Evolutionary conservation across 306 rosid species (phyloP).

Genomic region (Biancaea sappan): DNA sequence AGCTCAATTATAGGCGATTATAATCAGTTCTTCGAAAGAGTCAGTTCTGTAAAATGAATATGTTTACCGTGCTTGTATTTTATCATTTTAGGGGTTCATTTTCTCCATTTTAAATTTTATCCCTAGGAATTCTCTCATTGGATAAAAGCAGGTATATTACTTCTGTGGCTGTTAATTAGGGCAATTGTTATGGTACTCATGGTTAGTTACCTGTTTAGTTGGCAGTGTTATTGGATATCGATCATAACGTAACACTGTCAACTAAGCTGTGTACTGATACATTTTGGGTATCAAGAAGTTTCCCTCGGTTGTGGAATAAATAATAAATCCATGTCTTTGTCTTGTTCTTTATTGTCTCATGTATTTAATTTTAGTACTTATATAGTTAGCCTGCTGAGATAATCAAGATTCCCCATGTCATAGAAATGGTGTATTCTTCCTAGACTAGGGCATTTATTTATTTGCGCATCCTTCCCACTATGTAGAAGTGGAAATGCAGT

Average conservation of each 20-base stretch:
- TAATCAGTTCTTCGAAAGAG: conserved; percentile 36
- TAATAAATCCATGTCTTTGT: background rate
- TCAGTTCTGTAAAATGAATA: background rate
- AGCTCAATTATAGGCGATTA: conserved; percentile 56
- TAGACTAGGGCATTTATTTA: no score
- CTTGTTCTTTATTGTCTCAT: background rate
- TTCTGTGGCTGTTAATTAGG: background rate
- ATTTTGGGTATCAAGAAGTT: background rate
- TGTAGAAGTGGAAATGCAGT: no score
- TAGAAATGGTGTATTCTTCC: no score
- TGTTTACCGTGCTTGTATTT: background rate
- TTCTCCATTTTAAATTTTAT: background rate
- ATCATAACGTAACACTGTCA: background rate
- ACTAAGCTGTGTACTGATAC: background rate
- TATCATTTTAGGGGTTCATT: background rate
- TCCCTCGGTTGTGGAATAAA: background rate
- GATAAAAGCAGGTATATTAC: background rate
- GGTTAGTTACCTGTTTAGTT: background rate
- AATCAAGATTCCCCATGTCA: no score
- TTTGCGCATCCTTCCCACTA: no score
- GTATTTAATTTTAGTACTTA: background rate
- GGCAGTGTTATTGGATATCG: background rate
- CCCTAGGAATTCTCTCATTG: background rate
- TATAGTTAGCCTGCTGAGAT: no score
- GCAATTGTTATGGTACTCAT: background rate